Conservation (phyloP, 208 protist species). For the Leishmania lainsoni region DNA sequence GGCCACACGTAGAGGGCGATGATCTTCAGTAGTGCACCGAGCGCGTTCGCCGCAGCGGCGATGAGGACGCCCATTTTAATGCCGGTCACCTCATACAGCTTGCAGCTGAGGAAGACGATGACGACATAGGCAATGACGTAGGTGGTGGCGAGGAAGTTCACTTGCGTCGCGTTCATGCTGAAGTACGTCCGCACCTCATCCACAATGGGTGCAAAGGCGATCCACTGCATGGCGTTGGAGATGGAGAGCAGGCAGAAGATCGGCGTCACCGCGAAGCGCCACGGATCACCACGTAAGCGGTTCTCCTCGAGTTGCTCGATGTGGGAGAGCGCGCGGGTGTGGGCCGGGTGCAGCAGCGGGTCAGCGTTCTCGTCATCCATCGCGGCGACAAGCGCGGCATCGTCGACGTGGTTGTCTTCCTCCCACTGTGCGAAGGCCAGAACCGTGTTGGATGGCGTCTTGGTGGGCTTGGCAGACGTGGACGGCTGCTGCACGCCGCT, state of each 20-base stretch:
- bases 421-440: slow-evolving; percentile 29
- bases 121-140: slow-evolving; percentile 83
- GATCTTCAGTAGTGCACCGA: slow-evolving; percentile 67
- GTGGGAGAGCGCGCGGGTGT: slow-evolving; percentile 19
- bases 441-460: slow-evolving; percentile 20
- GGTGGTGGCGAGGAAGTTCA: slow-evolving; percentile 74
- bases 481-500: background rate
- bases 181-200: slow-evolving; percentile 61
- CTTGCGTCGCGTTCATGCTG: slow-evolving; percentile 54
- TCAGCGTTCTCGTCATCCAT: slow-evolving; percentile 32
- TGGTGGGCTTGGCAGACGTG: background rate
- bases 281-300: slow-evolving; percentile 40
- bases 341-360: slow-evolving; percentile 27
- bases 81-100: slow-evolving; percentile 73
- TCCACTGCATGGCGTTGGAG: slow-evolving; percentile 81
- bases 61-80: slow-evolving; percentile 61
- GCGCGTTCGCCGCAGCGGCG: slow-evolving; percentile 46
- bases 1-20: slow-evolving; percentile 68
- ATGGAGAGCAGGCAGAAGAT: slow-evolving; percentile 68
- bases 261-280: slow-evolving; percentile 50
- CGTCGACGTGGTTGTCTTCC: slow-evolving; percentile 14
- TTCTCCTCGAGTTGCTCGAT: slow-evolving; percentile 18
- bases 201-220: slow-evolving; percentile 62
- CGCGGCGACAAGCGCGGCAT: slow-evolving; percentile 19
- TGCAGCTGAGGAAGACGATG: slow-evolving; percentile 82